Evolutionary conservation across 176 grass and related monocot species (phyloP), one percentile per base, ranked within the genome.

Genomic region (Alloteropsis semialata): DNA sequence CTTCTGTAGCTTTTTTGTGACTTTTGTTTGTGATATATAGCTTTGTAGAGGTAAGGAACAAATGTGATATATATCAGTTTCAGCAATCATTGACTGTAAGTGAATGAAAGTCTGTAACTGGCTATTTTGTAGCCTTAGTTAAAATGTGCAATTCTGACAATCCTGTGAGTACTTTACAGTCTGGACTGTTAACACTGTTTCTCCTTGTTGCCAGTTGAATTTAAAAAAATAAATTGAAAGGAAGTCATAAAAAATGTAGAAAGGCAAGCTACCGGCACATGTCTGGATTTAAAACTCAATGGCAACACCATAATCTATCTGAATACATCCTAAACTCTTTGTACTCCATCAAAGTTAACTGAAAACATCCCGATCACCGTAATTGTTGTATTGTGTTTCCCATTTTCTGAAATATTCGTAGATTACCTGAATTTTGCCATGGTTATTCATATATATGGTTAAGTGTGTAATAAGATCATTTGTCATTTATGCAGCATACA

Each of bases 401-500:
- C 72, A 28, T 44, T 58, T 65, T 49, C 33, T 62, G 5, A 36
- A 82, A 38, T 38, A 44, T 70, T 11, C 53, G 77, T 42, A 53
- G 41, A 42, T 78, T 16, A 36, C 44, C 12, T 87, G 3, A 10
- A 58, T 12, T 70, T 63, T 51, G 43, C 18, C 33, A 77, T 88
- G 72, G n/a, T 69, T 62, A 42, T 36, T 67, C 24, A 2, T 10
- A 67, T 10, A 67, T 45, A 58, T 79, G 41, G 12, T 76, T 80
- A 49, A 63, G 18, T 21, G 5, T 72, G 43, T 54, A 37, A 65
- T 81, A 55, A 73, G 56, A 76, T 83, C 74, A 10, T 75, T 73
- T 82, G 9, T 88, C 55, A 51, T 84, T 76, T 46, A 75, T 91
- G 83, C 90, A 97, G 95, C 92, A 91, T 68, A 62, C 81, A 44